Conservation (phyloP, 805 yeast species). For the Candida boleticola region DNA sequence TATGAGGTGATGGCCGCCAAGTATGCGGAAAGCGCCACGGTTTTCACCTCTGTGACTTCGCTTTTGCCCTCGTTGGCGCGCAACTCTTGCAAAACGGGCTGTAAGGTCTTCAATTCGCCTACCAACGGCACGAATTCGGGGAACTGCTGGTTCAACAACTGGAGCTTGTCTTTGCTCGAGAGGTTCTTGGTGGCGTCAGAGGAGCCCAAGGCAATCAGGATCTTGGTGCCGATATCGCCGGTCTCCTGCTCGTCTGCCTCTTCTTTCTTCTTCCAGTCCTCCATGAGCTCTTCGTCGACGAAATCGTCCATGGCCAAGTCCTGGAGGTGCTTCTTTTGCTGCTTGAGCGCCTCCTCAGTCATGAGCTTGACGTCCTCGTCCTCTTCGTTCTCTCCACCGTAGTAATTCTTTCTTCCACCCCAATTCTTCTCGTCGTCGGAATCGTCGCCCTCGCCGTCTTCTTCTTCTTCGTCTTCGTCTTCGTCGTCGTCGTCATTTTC, state of each 20-base stretch:
- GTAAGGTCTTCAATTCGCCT: constrained; percentile 48
- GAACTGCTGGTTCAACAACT: constrained; percentile 56
- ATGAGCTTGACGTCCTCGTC: constrained; percentile 75
- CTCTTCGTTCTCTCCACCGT: constrained; percentile 66
- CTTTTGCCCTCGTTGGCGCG: constrained; percentile 6
- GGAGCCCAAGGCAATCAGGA: neutral
- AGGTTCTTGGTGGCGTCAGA: neutral
- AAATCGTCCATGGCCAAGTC: constrained; percentile 65
- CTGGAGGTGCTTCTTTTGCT: constrained; percentile 71
- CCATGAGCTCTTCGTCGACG: constrained; percentile 70
- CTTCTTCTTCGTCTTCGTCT: constrained; percentile 17
- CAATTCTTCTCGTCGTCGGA: constrained; percentile 26
- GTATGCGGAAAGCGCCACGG: constrained; percentile 73
- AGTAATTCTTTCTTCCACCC: constrained; percentile 49
- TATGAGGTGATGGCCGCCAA: constrained; percentile 76
- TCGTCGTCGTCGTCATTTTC: constrained; percentile 50
- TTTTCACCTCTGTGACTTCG: constrained; percentile 49
- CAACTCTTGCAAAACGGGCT: constrained; percentile 13
- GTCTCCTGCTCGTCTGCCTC: constrained; percentile 42
- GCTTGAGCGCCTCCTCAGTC: constrained; percentile 83
- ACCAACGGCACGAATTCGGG: constrained; percentile 85
- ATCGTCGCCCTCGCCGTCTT: constrained; percentile 23
- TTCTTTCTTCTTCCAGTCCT: constrained; percentile 68
- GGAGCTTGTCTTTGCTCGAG: constrained; percentile 44
- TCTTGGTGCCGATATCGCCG: neutral